phyloP scores from a whole-genome alignment of 2,329 filamentous ascomycete species.

The Fusarium lateritium region DNA sequence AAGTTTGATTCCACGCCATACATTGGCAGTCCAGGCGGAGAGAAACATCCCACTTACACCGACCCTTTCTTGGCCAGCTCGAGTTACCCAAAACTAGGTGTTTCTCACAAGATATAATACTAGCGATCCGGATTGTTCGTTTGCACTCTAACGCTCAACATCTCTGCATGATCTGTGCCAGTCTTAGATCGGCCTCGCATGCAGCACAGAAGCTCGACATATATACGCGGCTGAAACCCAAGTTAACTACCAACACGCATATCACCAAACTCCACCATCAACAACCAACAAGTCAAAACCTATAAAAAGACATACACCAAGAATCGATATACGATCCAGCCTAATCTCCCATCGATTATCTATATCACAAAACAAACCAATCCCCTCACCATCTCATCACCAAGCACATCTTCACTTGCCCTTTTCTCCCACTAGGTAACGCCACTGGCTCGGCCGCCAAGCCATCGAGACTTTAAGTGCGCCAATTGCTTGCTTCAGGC shows the following conservation, averaged over 20 bases:
- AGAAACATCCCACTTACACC: slow-evolving; percentile 43
- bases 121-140: slow-evolving; percentile 15
- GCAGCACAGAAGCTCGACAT: slow-evolving; percentile 1
- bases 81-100: neutral
- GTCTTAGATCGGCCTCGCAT: slow-evolving; percentile 15
- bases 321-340: slow-evolving; percentile 17
- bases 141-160: slow-evolving; percentile 4
- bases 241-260: slow-evolving; percentile 10
- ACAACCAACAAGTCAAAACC: slow-evolving; percentile 7
- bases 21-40: slow-evolving; percentile 13
- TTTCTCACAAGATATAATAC: slow-evolving; percentile 22
- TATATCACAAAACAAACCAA: slow-evolving; percentile 30
- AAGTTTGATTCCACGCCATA: slow-evolving; percentile 25
- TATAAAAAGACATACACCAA: slow-evolving; percentile 24
- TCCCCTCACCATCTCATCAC: slow-evolving; percentile 25
- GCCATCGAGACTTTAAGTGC: slow-evolving; percentile 32
- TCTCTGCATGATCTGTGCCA: slow-evolving; percentile 8
- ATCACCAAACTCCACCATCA: neutral
- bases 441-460: slow-evolving; percentile 46
- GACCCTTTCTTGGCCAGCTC: slow-evolving; percentile 22
- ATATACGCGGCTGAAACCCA: slow-evolving; percentile 5
- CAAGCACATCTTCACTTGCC: slow-evolving; percentile 24
- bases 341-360: slow-evolving; percentile 23
- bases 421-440: slow-evolving; percentile 30
- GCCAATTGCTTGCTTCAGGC: slow-evolving; percentile 47